Percentiles rank a stretch among this genome's conserved stretches.
These are phyloP conservation scores for Tuber brumale DNA, from an alignment of 495 filamentous ascomycete genomes.

Conservation along the genomic window DNA sequence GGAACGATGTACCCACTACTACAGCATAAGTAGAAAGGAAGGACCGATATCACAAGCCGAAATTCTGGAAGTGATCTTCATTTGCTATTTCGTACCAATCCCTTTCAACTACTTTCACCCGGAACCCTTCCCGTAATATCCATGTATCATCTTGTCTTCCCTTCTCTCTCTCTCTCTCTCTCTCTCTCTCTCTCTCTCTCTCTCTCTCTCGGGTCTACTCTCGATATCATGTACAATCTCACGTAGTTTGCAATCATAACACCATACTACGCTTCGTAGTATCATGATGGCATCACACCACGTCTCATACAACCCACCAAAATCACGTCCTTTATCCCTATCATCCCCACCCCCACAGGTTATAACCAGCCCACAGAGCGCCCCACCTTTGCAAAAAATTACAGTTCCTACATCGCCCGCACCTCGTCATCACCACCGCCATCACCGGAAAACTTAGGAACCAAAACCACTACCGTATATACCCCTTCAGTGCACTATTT, in stretches of 20 bases:
- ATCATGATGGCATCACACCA: neutral
- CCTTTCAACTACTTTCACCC: neutral
- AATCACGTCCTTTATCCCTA: neutral
- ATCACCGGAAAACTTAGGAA: neutral
- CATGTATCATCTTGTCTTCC: neutral
- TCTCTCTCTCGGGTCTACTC: neutral
- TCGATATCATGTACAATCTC: neutral
- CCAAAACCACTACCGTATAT: neutral
- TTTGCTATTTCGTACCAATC: neutral
- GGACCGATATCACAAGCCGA: neutral
- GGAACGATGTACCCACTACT: conserved; percentile 15
- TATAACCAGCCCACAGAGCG: neutral
- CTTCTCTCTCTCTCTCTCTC: neutral
- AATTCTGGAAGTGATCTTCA: neutral
- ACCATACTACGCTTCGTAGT: neutral
- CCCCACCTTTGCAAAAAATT: neutral
- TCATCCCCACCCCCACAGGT: neutral
- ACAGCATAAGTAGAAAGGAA: neutral
- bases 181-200: neutral
- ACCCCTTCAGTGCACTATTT: neutral
- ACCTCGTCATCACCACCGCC: neutral
- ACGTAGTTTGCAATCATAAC: neutral
- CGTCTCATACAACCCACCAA: neutral
- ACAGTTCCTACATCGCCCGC: neutral
- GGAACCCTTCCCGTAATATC: neutral